phyloP scores from a whole-genome alignment of 257 asterid species.

The Solanum chilense region DNA sequence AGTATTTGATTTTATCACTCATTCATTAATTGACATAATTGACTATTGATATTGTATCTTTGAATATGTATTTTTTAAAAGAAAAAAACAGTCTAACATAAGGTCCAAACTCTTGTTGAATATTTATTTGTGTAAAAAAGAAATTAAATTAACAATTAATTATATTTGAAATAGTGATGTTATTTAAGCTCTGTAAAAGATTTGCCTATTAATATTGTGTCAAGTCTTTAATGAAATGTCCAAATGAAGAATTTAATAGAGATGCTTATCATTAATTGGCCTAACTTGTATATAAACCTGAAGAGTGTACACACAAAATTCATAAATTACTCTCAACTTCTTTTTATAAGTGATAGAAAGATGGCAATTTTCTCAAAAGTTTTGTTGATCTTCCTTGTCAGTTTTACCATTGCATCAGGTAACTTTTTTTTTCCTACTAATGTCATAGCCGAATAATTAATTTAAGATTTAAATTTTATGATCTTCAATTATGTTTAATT shows the following conservation, averaged over 20 bases:
- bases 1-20: no score
- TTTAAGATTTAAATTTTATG: background rate
- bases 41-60: background rate
- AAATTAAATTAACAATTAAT: no score
- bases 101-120: no score
- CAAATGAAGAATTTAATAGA: background rate
- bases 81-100: background rate
- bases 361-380: background rate
- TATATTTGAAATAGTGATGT: no score
- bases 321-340: background rate
- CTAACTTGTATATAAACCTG: background rate
- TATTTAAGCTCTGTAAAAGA: no score
- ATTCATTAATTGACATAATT: background rate
- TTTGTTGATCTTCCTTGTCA: background rate
- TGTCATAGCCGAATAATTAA: background rate
- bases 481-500: no score
- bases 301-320: background rate
- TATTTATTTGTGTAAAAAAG: no score
- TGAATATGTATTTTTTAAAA: no score
- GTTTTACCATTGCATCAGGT: background rate
- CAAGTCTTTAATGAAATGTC: background rate
- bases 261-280: no score
- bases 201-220: no score
- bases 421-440: background rate
- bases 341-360: background rate